Base-by-base conservation (phyloP, 108 stramenopile species). In the Schizochytrium sp. region DNA sequence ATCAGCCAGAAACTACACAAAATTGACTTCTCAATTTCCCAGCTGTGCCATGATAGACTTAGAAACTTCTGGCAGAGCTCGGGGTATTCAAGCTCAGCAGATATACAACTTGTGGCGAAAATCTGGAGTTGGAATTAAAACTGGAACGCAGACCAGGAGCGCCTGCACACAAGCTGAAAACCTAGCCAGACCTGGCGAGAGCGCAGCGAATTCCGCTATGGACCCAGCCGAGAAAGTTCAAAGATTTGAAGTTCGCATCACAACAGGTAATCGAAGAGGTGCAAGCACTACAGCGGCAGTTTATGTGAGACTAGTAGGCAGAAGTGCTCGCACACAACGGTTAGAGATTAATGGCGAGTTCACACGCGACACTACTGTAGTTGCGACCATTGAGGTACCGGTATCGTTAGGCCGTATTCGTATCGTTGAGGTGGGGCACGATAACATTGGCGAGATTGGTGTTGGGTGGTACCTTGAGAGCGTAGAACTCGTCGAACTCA, bases 401-500 rank as follows among this genome's bases (percentile, higher is more conserved):
- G 15, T 19, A n/a, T 38, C 47, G 17, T 53, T 83, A 47, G 76
- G 76, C 17, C 19, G 50, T 5, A 49, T 83, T 50, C 47, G 76
- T 38, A 55, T 55, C 53, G 15, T 83, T 56, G 50, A 83, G 47
- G 28, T 83, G n/a, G 76, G 76, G n/a, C 76, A 83, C 76, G 76
- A 83, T 53, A 83, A 83, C 28, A 53, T 55, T 10, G 76, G 76
- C 53, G 76, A 55, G n/a, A 47, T 55, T 17, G 76, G 76, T 38
- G 76, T 83, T 38, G 76, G 76, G 38, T 83, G 76, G 76, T 83
- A 83, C 2, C 76, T 83, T 10, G 76, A 83, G 76, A 55, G 2
- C 53, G 47, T 83, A 5, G 76, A 83, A 53, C 50, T 83, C 2
- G 15, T 49, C 15, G 76, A 83, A 53, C 76, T 83, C 12, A 41